A percentile compares a stretch with the other conserved stretches of the same genome.
Conservation (phyloP, 495 filamentous ascomycete species). For the Terfezia claveryi region DNA sequence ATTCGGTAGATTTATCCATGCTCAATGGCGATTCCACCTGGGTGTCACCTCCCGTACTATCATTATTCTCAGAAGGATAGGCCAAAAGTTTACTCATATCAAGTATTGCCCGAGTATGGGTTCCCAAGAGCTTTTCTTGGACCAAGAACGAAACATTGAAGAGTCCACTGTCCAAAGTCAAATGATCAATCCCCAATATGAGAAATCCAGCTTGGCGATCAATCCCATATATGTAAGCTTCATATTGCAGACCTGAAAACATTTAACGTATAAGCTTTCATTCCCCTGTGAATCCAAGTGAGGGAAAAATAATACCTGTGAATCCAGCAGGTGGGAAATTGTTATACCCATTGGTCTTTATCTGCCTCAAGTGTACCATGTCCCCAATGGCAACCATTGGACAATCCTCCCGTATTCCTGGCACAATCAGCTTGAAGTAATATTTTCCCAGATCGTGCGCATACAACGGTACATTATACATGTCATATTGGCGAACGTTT, state of each 20-base stretch:
- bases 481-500: constrained; percentile 14
- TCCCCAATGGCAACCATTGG: constrained; percentile 26
- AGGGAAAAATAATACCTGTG: constrained; percentile 1
- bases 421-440: constrained; percentile 18
- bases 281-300: constrained; percentile 2
- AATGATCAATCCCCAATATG: constrained; percentile 18
- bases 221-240: constrained; percentile 20
- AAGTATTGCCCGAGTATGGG: constrained; percentile 13
- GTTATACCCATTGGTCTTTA: constrained; percentile 11
- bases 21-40: too few relatives aligned
- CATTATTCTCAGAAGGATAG: too few relatives aligned
- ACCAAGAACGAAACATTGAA: constrained; percentile 23
- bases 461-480: constrained; percentile 14
- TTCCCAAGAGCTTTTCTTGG: constrained; percentile 15
- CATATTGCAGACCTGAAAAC: constrained; percentile 12
- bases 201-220: constrained; percentile 20
- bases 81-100: constrained; percentile 16
- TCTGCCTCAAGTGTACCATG: constrained; percentile 24
- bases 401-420: constrained; percentile 25
- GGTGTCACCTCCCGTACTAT: too few relatives aligned
- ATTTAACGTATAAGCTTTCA: too few relatives aligned
- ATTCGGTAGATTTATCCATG: too few relatives aligned
- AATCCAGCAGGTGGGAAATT: constrained; percentile 9
- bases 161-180: constrained; percentile 16
- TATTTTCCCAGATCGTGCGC: constrained; percentile 10